Evolutionary conservation across 768 basidiomycete genomes (phyloP).

Genomic region (Podaxis carcinomalis): DNA sequence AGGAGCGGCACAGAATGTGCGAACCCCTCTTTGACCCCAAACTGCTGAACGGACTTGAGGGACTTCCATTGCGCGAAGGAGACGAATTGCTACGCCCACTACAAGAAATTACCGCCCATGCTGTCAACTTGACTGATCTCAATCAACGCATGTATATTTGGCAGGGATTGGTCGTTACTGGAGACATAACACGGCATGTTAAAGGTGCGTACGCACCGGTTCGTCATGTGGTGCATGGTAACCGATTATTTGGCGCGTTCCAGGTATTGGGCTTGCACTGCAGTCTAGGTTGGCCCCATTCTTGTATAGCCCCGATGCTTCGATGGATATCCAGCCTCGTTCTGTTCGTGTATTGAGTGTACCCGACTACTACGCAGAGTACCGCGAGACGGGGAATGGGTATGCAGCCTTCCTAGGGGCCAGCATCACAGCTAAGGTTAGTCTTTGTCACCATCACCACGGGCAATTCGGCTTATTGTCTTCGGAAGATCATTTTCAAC

Average conservation of each 20-base stretch:
- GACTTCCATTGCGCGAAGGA: conserved; percentile 17
- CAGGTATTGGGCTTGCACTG: conserved; percentile 64
- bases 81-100: conserved; percentile 39
- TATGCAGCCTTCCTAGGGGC: conserved; percentile 78
- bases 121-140: conserved; percentile 57
- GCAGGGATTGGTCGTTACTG: conserved; percentile 79
- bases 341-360: conserved; percentile 57
- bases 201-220: conserved; percentile 46
- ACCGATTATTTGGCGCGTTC: background rate
- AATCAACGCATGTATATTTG: conserved; percentile 70
- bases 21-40: conserved; percentile 83
- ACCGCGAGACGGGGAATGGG: conserved; percentile 79
- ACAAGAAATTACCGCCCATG: conserved; percentile 64
- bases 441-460: conserved; percentile 1
- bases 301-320: conserved; percentile 55
- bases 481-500: conserved; percentile 64
- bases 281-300: conserved; percentile 68
- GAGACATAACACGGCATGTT: conserved; percentile 66
- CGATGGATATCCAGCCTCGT: conserved; percentile 71
- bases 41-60: conserved; percentile 40
- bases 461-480: conserved; percentile 1
- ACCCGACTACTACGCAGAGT: conserved; percentile 91
- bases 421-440: conserved; percentile 82
- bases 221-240: background rate
- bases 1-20: conserved; percentile 86